Base-by-base conservation (phyloP, 805 yeast genomes). In the Teunomyces pallodes region DNA sequence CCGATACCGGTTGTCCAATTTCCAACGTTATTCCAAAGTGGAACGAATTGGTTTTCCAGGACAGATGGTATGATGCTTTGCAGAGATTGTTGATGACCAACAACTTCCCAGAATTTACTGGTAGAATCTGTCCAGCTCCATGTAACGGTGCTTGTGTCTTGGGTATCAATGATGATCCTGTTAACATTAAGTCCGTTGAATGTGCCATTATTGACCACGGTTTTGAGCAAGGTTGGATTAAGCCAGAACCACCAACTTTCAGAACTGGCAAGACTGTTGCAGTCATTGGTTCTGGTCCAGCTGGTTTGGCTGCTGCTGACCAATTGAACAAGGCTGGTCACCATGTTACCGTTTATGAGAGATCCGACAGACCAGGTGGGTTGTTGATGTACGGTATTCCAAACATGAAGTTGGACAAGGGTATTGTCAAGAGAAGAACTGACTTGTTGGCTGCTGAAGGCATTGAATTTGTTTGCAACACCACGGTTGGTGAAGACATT, bases 351-450 rank as follows among this genome's bases (percentile, higher is more conserved):
- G 94, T 92, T 42, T 92, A 86, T 67, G 99, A 92, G 74, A 83
- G 98, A 66, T 77, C 91, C 45, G 97, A 94, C 73, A 83, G 97
- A 68, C 87, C 92, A 43, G 99, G 99, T 77, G 99, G 99, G 48
- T 78, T 92, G 65, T 71, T 92, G 74, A 94, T 94, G 98, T 92
- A 92, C 69, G 99, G 99, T 82, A 92, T 92, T 72, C 99, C 99
- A 58, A 92, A 92, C 78, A 92, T 92, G 99, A 92, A 92, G 76
- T 79, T 92, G 59, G 99, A 92, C 71, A 92, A 92, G 78, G 76
- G 84, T 20, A 81, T 94, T 64, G 97, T 92, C 51, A 87, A 90
- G 75, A 84, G 98, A 66, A 90, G 98, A 77, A 80, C 94, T 49
- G 95, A 92, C 64, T 76, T 94, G 66, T 74, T 92, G 78, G 87